Base-by-base conservation (phyloP, 2,329 filamentous ascomycete genomes). In the Aureobasidium musti region DNA sequence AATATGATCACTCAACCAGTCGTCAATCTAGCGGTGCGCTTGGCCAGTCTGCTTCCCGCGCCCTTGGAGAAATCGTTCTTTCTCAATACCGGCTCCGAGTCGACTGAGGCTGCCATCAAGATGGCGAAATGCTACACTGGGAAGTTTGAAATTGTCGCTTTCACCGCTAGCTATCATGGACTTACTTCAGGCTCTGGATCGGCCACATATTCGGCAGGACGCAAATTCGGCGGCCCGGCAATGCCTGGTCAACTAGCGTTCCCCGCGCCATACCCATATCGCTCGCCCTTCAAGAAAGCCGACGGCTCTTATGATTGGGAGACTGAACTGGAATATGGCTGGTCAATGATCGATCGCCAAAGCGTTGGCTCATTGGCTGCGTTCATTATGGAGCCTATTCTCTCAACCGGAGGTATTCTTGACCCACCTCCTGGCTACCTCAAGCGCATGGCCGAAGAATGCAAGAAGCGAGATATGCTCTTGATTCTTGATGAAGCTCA, bases 291-390 rank as follows among this genome's bases (percentile, higher is more conserved):
- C 74, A 81, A 84, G 11, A 81, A 82, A 41, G 26, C 82, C 0
- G 86, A 89, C 68, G 86, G 86, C 0, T 81, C 81, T 0, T 86
- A 90, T 69, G 87, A 90, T 72, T 90, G 87, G 87, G 79, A 86
- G 69, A 82, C 84, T 0, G 87, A 90, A 72, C 76, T 90, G 17
- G 81, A 86, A 13, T 89, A 84, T 70, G 86, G 85, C 5, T 89
- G 85, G 81, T 78, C 78, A 21, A 78, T 89, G 75, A 79, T 90
- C 23, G 86, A 90, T 68, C 78, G 81, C 52, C 82, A 85, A 65
- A 86, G 82, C 0, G 83, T 81, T 66, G 87, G 87, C 0, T 88
- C 86, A 0, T 79, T 89, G 0, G 87, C 87, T 0, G 87, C 87
- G 0, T 82, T 86, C 37, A 85, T 89, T 65, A 74, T 89, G 59